Evolutionary conservation across 257 asterid species (phyloP).

Genomic region (Salvia splendens): DNA sequence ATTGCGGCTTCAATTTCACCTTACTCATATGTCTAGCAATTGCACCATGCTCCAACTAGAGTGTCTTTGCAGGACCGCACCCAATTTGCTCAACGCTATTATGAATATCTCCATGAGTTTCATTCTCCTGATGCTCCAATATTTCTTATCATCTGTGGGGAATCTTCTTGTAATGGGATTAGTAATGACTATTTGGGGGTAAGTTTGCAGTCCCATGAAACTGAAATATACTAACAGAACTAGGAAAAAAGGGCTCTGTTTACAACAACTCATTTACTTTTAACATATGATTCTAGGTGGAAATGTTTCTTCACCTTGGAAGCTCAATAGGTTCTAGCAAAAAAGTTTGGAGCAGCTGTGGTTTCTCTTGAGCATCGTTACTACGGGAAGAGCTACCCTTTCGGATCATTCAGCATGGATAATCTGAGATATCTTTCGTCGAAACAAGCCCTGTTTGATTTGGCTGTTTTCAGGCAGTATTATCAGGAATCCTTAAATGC

Average conservation of each 20-base stretch:
- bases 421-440: constrained; percentile 88
- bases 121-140: constrained; percentile 80
- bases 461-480: constrained; percentile 84
- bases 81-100: constrained; percentile 77
- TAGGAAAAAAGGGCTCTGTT: background rate
- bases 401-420: constrained; percentile 63
- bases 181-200: constrained; percentile 77
- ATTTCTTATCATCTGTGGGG: constrained; percentile 85
- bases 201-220: constrained; percentile 35
- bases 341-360: constrained; percentile 92
- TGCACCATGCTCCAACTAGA: too few species aligned
- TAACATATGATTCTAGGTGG: background rate
- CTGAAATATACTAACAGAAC: background rate
- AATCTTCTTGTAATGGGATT: constrained; percentile 83
- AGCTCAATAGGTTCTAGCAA: constrained; percentile 75
- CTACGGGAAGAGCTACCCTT: constrained; percentile 91
- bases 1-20: too few species aligned
- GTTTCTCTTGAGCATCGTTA: constrained; percentile 91
- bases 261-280: background rate
- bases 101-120: constrained; percentile 79
- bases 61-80: constrained; percentile 73
- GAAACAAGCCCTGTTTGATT: constrained; percentile 92
- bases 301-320: constrained; percentile 20
- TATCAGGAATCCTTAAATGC: constrained; percentile 77
- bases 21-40: too few species aligned